Evolutionary conservation across 2,329 filamentous ascomycete genomes (phyloP).

Genomic region (Penicillium sp.): DNA sequence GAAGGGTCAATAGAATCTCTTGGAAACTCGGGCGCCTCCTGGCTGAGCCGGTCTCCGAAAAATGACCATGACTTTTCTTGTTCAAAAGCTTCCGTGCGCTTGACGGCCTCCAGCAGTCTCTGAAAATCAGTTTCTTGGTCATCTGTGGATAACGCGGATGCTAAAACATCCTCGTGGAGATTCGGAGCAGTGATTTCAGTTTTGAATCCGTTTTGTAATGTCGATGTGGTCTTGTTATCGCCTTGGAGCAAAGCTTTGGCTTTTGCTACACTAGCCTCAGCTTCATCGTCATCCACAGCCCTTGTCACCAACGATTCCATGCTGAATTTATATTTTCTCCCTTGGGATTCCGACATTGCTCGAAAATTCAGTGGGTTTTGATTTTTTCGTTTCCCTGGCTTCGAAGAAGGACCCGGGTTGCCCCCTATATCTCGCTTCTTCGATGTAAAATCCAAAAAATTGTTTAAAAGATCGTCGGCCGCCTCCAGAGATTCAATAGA

Average conservation of each 20-base stretch:
- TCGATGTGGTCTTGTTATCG: conserved; percentile 13
- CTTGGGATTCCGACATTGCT: conserved; percentile 21
- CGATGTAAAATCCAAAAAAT: conserved; percentile 19
- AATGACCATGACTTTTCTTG: conserved; percentile 55
- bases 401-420: conserved; percentile 14
- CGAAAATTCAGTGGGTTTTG: conserved; percentile 1
- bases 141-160: conserved; percentile 40
- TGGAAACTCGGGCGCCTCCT: conserved; percentile 32
- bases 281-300: conserved; percentile 56
- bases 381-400: conserved; percentile 15
- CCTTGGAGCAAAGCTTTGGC: conserved; percentile 30
- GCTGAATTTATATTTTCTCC: conserved; percentile 57
- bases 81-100: conserved; percentile 57
- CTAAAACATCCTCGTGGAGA: conserved; percentile 39
- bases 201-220: neutral
- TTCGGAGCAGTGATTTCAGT: conserved; percentile 13
- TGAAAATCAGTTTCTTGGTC: conserved; percentile 40
- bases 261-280: conserved; percentile 49
- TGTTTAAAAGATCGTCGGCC: conserved; percentile 49
- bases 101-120: conserved; percentile 55
- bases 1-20: conserved; percentile 25
- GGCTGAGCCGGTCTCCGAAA: conserved; percentile 40
- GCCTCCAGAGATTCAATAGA: conserved; percentile 55
- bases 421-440: conserved; percentile 13
- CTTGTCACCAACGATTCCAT: conserved; percentile 60